These are phyloP conservation scores for Chaetoceros muelleri DNA, from an alignment of 108 stramenopile genomes.

Conservation along the genomic window DNA sequence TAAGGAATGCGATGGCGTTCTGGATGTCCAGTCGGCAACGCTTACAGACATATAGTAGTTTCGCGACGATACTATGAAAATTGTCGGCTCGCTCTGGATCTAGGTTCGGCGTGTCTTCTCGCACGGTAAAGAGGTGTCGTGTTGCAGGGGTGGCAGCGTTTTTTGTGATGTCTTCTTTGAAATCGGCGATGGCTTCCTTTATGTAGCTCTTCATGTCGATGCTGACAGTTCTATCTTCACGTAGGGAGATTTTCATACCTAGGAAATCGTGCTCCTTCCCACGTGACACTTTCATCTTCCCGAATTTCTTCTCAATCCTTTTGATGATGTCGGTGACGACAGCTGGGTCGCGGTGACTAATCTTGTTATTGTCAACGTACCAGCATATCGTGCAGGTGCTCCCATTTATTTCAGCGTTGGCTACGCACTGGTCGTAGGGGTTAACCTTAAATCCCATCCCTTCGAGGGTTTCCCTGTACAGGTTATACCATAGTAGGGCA, in stretches of 20 bases:
- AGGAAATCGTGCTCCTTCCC: too few species aligned
- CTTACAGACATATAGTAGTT: slow-evolving; percentile 19
- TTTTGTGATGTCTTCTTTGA: slow-evolving; percentile 8
- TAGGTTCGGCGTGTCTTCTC: slow-evolving; percentile 12
- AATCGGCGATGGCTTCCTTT: slow-evolving; percentile 2
- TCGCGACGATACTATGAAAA: slow-evolving; percentile 26
- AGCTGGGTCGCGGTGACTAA: slow-evolving; percentile 14
- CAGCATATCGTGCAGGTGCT: too few species aligned
- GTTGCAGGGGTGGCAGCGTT: too few species aligned
- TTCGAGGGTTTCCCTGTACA: slow-evolving; percentile 6
- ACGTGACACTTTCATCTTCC: too few species aligned
- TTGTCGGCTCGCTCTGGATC: slow-evolving; percentile 9
- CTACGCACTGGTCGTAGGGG: slow-evolving; percentile 45
- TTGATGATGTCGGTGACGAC: slow-evolving; percentile 7
- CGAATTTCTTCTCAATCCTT: too few species aligned
- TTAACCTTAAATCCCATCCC: slow-evolving; percentile 31
- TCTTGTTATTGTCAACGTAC: slow-evolving; percentile 37
- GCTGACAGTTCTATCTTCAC: too few species aligned
- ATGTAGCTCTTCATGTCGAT: too few species aligned
- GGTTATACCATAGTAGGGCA: slow-evolving; percentile 5
- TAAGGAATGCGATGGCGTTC: too few species aligned
- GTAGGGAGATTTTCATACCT: slow-evolving; percentile 31
- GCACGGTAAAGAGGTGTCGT: too few species aligned
- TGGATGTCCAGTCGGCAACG: slow-evolving; percentile 25
- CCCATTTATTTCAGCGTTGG: too few species aligned